These are phyloP conservation scores for Penicillium olsonii DNA, from an alignment of 2,329 filamentous ascomycete species.

Conservation along the genomic window DNA sequence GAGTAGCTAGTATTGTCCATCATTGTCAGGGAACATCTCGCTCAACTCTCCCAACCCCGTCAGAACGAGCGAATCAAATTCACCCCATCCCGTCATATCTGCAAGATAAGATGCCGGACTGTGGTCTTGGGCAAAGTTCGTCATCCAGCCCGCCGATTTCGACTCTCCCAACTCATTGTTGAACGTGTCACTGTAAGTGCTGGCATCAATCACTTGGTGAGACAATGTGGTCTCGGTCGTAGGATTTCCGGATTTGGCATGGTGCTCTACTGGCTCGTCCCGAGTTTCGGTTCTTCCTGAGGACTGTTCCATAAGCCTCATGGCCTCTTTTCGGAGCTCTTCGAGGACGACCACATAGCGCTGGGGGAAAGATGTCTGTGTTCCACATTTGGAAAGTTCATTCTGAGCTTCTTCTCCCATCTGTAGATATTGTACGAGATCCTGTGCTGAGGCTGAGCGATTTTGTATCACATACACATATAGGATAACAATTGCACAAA, in stretches of 20 bases:
- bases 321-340: slow-evolving; percentile 33
- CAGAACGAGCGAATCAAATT: slow-evolving; percentile 31
- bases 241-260: background rate
- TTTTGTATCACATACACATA: slow-evolving; percentile 49
- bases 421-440: slow-evolving; percentile 33
- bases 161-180: slow-evolving; percentile 1
- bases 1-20: background rate
- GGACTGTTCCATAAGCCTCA: slow-evolving; percentile 16
- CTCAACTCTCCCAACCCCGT: slow-evolving; percentile 21
- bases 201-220: background rate
- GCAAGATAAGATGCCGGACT: slow-evolving; percentile 17
- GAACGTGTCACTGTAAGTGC: background rate
- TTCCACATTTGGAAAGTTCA: slow-evolving; percentile 42
- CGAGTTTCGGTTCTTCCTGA: background rate
- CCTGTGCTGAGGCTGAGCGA: slow-evolving; percentile 25
- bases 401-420: slow-evolving; percentile 45
- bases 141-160: slow-evolving; percentile 7
- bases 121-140: slow-evolving; percentile 12
- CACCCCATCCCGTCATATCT: slow-evolving; percentile 29
- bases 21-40: slow-evolving; percentile 7
- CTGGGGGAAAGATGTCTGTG: slow-evolving; percentile 42
- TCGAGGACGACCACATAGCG: slow-evolving; percentile 48
- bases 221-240: background rate
- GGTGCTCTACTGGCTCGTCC: background rate
- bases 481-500: slow-evolving; percentile 48